Conservation (phyloP, 2,329 filamentous ascomycete genomes). For the Dryadomyces sulphureus region DNA sequence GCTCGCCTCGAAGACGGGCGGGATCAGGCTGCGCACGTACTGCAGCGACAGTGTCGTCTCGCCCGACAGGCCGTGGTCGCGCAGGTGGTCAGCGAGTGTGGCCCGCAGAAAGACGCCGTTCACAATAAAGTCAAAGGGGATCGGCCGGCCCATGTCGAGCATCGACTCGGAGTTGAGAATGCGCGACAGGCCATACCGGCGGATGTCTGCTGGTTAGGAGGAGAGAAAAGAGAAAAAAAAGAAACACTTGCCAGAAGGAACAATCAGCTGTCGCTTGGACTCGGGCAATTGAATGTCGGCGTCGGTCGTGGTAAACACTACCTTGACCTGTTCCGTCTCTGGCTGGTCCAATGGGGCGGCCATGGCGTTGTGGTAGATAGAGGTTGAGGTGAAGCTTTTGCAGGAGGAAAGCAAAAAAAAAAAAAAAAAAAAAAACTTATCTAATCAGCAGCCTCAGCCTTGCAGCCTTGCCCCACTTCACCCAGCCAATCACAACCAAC, state of each 20-base stretch:
- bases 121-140: slow-evolving; percentile 88
- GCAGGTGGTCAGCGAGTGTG: slow-evolving; percentile 81
- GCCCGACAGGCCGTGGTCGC: slow-evolving; percentile 69
- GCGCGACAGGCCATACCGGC: slow-evolving; percentile 54
- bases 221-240: not conserved
- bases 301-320: slow-evolving; percentile 51
- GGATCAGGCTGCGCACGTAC: slow-evolving; percentile 84
- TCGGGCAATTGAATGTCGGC: slow-evolving; percentile 48
- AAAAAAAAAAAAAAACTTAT: slow-evolving; percentile 3
- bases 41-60: slow-evolving; percentile 80
- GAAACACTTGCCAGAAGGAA: slow-evolving; percentile 36
- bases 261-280: slow-evolving; percentile 44
- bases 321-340: slow-evolving; percentile 41
- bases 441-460: slow-evolving; percentile 2
- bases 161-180: slow-evolving; percentile 60
- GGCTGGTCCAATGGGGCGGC: slow-evolving; percentile 3
- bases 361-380: not conserved
- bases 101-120: slow-evolving; percentile 85
- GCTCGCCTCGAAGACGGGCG: slow-evolving; percentile 75
- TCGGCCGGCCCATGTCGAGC: slow-evolving; percentile 50
- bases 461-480: slow-evolving; percentile 3
- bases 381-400: not conserved
- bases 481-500: not conserved
- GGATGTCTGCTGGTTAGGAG: slow-evolving; percentile 34
- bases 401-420: not conserved